These are phyloP conservation scores for Stagonosporopsis cucurbitacearum DNA, from an alignment of 2,329 filamentous ascomycete species.

Conservation along the genomic window DNA sequence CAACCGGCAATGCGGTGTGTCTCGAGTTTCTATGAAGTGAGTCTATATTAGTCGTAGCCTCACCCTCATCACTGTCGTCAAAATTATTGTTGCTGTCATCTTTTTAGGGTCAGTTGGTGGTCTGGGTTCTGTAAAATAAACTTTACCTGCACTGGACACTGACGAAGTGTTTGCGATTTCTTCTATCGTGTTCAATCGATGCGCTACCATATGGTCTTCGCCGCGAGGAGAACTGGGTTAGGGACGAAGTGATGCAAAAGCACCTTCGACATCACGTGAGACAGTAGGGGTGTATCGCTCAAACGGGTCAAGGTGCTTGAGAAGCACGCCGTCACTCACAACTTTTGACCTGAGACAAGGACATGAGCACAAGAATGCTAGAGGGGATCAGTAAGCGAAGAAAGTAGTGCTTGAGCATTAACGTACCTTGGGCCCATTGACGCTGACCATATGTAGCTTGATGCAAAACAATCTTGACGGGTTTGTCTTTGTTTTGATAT, in stretches of 20 bases:
- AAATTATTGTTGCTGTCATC: no score
- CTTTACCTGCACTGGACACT: not conserved
- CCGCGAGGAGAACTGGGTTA: not conserved
- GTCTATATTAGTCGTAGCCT: not conserved
- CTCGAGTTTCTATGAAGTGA: not conserved
- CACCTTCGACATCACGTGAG: not conserved
- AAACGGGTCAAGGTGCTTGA: not conserved
- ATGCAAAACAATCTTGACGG: conserved; percentile 4
- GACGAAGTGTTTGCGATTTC: not conserved
- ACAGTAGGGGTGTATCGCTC: not conserved
- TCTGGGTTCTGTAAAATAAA: no score
- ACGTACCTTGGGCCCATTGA: not conserved
- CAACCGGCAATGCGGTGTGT: not conserved
- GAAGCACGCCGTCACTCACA: not conserved
- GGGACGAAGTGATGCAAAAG: not conserved
- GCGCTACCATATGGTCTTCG: not conserved
- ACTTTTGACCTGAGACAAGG: not conserved
- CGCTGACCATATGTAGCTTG: not conserved
- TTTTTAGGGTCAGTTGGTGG: no score
- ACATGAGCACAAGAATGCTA: no score
- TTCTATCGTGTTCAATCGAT: not conserved
- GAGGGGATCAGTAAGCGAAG: not conserved
- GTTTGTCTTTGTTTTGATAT: conserved; percentile 2
- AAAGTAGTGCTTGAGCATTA: not conserved
- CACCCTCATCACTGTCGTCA: not conserved